These are phyloP conservation scores for Tephrocybe sp. DNA, from an alignment of 768 basidiomycete genomes.

Conservation along the genomic window DNA sequence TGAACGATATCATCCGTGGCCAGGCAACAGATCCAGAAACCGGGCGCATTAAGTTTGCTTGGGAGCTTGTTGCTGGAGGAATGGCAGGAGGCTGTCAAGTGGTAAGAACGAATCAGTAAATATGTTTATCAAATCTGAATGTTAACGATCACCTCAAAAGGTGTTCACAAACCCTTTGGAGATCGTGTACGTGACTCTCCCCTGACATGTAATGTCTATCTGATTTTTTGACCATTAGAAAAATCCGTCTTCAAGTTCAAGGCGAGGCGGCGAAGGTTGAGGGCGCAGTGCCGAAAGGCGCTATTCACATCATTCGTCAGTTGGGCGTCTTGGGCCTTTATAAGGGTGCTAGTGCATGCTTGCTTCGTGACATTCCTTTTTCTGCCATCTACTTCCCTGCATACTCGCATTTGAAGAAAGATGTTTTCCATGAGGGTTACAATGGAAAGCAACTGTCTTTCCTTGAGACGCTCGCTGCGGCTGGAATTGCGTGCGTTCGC, in stretches of 20 bases:
- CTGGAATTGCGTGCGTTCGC: conserved; percentile 71
- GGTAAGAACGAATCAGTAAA: conserved; percentile 42
- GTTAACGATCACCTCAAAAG: conserved; percentile 38
- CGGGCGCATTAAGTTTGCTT: conserved; percentile 85
- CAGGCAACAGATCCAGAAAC: conserved; percentile 92
- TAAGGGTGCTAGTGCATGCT: conserved; percentile 88
- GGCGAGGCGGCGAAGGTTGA: conserved; percentile 91
- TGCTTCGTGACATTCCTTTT: conserved; percentile 95
- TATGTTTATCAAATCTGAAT: background rate
- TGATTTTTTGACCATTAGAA: conserved; percentile 40
- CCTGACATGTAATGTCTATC: conserved; percentile 5
- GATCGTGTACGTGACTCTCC: conserved; percentile 67
- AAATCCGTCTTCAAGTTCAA: conserved; percentile 93
- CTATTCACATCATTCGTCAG: conserved; percentile 89
- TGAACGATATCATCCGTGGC: conserved; percentile 87
- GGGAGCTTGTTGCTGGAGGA: conserved; percentile 92
- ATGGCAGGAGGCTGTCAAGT: conserved; percentile 97
- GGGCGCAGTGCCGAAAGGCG: conserved; percentile 79
- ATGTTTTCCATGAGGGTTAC: conserved; percentile 93
- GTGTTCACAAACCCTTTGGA: conserved; percentile 97
- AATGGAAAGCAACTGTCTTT: conserved; percentile 92
- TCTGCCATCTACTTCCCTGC: conserved; percentile 91
- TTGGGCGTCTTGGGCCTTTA: conserved; percentile 92
- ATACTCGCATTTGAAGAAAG: conserved; percentile 88
- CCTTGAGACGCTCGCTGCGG: conserved; percentile 81